Evolutionary conservation across 2,329 filamentous ascomycete species (phyloP).

Genomic region (Cytospora leucostoma): DNA sequence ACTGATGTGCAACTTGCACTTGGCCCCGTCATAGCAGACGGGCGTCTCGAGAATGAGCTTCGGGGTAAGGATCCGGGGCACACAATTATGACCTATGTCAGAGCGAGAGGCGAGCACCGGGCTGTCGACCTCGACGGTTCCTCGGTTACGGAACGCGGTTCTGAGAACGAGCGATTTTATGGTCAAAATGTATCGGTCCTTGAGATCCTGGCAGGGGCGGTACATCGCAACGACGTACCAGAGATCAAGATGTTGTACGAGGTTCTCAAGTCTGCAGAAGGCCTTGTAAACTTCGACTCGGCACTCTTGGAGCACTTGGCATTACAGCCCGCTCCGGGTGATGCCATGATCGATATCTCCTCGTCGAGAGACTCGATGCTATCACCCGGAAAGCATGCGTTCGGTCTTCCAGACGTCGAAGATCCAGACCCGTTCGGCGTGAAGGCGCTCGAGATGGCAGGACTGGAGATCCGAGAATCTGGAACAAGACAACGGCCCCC

Average conservation of each 20-base stretch:
- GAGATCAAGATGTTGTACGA: slow-evolving; percentile 68
- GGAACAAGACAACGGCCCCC: slow-evolving; percentile 72
- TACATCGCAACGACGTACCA: slow-evolving; percentile 52
- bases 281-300: slow-evolving; percentile 73
- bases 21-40: slow-evolving; percentile 68
- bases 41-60: slow-evolving; percentile 52
- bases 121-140: slow-evolving; percentile 58
- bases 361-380: slow-evolving; percentile 33
- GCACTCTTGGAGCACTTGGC: slow-evolving; percentile 64
- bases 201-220: slow-evolving; percentile 59
- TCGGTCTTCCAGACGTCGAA: slow-evolving; percentile 76
- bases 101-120: slow-evolving; percentile 58
- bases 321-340: slow-evolving; percentile 72
- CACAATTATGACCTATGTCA: slow-evolving; percentile 60
- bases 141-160: slow-evolving; percentile 56
- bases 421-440: slow-evolving; percentile 94
- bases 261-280: slow-evolving; percentile 86
- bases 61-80: slow-evolving; percentile 55
- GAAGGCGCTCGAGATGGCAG: slow-evolving; percentile 85
- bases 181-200: slow-evolving; percentile 51
- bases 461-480: slow-evolving; percentile 88
- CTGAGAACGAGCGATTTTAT: slow-evolving; percentile 64
- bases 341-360: slow-evolving; percentile 60
- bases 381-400: slow-evolving; percentile 50
- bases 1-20: slow-evolving; percentile 76